These are phyloP conservation scores for Xylariaceae sp. DNA, from an alignment of 2,329 filamentous ascomycete species.

Conservation along the genomic window DNA sequence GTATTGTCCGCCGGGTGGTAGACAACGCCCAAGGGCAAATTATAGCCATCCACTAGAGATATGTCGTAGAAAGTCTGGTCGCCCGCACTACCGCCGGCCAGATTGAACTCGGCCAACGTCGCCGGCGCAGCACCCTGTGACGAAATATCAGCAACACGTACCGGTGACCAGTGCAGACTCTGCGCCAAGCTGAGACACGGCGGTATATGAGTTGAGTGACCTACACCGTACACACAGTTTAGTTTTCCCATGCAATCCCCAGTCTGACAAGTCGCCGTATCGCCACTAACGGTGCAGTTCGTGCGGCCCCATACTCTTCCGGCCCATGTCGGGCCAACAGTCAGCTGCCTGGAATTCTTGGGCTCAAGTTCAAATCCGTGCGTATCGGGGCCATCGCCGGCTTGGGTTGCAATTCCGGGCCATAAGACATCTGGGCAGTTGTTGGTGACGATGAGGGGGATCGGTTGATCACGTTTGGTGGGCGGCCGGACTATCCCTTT, in stretches of 20 bases:
- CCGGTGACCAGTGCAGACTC: background rate
- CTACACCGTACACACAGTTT: slow-evolving; percentile 63
- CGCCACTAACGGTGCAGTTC: slow-evolving; percentile 70
- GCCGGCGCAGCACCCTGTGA: slow-evolving; percentile 65
- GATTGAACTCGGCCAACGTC: slow-evolving; percentile 75
- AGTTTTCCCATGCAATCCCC: slow-evolving; percentile 71
- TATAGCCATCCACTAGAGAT: slow-evolving; percentile 80
- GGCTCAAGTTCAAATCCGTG: slow-evolving; percentile 63
- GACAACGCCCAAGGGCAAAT: slow-evolving; percentile 62
- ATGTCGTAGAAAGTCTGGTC: slow-evolving; percentile 77
- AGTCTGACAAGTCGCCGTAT: slow-evolving; percentile 64
- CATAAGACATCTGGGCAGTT: slow-evolving; percentile 66
- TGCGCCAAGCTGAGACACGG: too few species aligned
- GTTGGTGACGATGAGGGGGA: slow-evolving; percentile 66
- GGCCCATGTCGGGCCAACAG: slow-evolving; percentile 69
- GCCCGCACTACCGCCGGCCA: slow-evolving; percentile 56
- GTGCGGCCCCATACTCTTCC: slow-evolving; percentile 79
- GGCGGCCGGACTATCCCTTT: slow-evolving; percentile 21
- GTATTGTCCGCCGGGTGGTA: slow-evolving; percentile 57
- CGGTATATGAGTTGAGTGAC: slow-evolving; percentile 33
- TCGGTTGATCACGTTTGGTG: slow-evolving; percentile 27
- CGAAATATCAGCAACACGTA: slow-evolving; percentile 1
- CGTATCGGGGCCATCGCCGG: slow-evolving; percentile 59
- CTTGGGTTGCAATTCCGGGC: slow-evolving; percentile 70
- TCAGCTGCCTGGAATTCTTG: slow-evolving; percentile 54